A percentile compares a stretch with the other conserved stretches of the same genome.
These are phyloP conservation scores for Dactylellina cionopaga DNA, from an alignment of 2,329 filamentous ascomycete genomes.

Conservation along the genomic window DNA sequence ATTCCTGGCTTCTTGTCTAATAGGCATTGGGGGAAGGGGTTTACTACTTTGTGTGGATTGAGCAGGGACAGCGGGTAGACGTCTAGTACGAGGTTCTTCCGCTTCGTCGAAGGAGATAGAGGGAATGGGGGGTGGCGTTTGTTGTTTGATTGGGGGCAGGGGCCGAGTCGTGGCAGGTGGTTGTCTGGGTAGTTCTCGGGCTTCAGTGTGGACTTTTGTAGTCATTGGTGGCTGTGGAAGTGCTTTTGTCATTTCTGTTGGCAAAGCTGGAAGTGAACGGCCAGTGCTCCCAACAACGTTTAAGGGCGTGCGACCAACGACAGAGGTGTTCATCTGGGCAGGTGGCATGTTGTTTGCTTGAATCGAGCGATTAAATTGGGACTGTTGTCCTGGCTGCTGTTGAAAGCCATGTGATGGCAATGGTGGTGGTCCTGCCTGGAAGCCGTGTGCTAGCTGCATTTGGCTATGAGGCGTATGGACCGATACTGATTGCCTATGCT, in stretches of 20 bases:
- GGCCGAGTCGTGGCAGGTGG: constrained; percentile 2
- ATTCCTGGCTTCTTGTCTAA: constrained; percentile 12
- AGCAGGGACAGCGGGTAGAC: constrained; percentile 26
- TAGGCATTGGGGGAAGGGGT: constrained; percentile 24
- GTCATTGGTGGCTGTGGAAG: constrained; percentile 25
- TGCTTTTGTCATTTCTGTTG: constrained; percentile 9
- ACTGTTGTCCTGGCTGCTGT: constrained; percentile 10
- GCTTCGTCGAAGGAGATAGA: constrained; percentile 35
- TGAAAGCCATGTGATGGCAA: constrained; percentile 17
- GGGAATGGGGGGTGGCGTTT: constrained; percentile 25
- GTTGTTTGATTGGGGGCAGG: constrained; percentile 14
- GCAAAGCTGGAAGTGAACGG: constrained; percentile 36
- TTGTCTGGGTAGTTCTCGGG: constrained; percentile 15
- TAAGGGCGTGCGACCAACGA: neutral
- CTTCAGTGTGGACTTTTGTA: neutral
- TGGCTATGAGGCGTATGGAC: constrained; percentile 3
- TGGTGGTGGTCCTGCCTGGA: constrained; percentile 21
- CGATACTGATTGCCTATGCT: constrained; percentile 25
- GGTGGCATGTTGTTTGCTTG: constrained; percentile 10
- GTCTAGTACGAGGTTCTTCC: constrained; percentile 5
- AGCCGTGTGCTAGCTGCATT: constrained; percentile 25
- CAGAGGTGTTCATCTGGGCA: neutral
- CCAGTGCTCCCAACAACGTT: constrained; percentile 13
- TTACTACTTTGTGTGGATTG: constrained; percentile 7
- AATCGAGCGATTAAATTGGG: constrained; percentile 13